These are phyloP conservation scores for Rhizopogon vesiculosus DNA, from an alignment of 768 basidiomycete genomes.

Conservation along the genomic window DNA sequence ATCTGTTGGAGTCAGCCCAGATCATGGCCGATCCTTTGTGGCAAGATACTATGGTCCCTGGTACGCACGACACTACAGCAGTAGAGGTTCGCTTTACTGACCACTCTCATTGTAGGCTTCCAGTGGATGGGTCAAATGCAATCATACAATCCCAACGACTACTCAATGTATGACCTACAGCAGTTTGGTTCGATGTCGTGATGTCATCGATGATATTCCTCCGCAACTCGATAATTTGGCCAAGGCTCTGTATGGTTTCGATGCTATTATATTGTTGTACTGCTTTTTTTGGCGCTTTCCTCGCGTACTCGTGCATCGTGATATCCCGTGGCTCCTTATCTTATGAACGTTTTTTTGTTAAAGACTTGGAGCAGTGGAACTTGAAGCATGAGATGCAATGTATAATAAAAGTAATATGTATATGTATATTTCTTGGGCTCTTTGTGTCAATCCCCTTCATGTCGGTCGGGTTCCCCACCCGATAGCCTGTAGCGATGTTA, in stretches of 20 bases:
- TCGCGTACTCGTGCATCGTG: not conserved
- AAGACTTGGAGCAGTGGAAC: too few species aligned
- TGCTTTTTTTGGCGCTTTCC: not conserved
- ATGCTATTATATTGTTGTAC: not conserved
- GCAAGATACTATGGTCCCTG: conserved; percentile 52
- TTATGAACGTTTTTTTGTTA: too few species aligned
- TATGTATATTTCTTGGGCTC: too few species aligned
- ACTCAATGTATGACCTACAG: conserved; percentile 18
- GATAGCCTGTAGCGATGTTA: too few species aligned
- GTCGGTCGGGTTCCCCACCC: too few species aligned
- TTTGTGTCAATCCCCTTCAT: too few species aligned
- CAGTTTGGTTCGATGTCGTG: conserved; percentile 13
- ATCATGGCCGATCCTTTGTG: conserved; percentile 52
- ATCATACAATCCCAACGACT: conserved; percentile 17
- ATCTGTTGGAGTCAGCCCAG: conserved; percentile 59
- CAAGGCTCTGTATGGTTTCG: not conserved
- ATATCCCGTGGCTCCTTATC: not conserved
- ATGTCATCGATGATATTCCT: not conserved
- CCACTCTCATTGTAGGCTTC: conserved; percentile 22
- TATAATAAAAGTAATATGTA: too few species aligned
- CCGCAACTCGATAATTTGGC: not conserved
- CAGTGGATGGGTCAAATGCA: conserved; percentile 31
- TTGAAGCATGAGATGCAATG: too few species aligned
- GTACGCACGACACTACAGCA: conserved; percentile 29
- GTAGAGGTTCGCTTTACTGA: not conserved